Evolutionary conservation across 306 rosid genomes (phyloP).

Genomic region (Corylus americana): DNA sequence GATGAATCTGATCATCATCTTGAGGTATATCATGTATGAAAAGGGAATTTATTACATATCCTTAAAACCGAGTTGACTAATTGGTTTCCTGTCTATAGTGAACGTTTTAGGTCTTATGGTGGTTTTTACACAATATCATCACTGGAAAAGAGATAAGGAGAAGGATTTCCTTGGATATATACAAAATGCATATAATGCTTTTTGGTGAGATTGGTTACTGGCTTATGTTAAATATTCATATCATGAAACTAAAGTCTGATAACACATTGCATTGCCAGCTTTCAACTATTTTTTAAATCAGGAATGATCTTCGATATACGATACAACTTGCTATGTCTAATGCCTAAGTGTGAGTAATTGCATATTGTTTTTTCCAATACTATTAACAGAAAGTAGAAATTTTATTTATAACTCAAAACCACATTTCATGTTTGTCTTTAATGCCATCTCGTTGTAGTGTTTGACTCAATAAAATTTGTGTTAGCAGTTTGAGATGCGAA

Average conservation of each 20-base stretch:
- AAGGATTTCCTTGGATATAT: not conserved
- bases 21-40: not conserved
- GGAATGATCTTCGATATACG: not conserved
- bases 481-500: not conserved
- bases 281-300: not conserved
- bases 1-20: not conserved
- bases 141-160: not conserved
- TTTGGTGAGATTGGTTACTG: not conserved
- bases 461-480: not conserved
- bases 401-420: not conserved
- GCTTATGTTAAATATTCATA: not conserved
- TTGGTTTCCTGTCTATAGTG: not conserved
- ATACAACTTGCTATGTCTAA: not conserved
- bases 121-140: not conserved
- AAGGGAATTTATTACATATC: not conserved
- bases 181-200: not conserved
- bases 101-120: not conserved
- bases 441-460: not conserved
- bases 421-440: not conserved
- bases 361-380: not conserved
- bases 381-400: not conserved
- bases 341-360: not conserved
- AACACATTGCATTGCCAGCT: not conserved
- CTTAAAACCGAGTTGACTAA: not conserved
- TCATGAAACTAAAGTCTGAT: not conserved